Base-by-base conservation (phyloP, 805 yeast genomes). In the Candida oleophila region DNA sequence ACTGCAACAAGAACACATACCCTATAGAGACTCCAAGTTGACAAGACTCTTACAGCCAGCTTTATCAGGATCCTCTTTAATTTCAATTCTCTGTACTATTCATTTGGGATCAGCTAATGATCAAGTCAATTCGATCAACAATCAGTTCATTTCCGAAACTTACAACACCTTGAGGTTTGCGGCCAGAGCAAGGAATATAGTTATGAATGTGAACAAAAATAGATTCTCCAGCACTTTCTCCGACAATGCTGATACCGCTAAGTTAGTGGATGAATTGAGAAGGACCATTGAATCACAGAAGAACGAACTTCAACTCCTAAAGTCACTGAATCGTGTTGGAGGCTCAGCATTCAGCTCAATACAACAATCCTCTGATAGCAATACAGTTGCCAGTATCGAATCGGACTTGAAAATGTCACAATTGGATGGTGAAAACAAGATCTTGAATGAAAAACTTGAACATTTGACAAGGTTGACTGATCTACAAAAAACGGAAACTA, bases 11-110 rank as follows among this genome's bases (percentile, higher is more conserved):
- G 81, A 79, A 12, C 97, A 94, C 61, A 80, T 94, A 32, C 97
- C 97, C 0, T 92, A 89, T 66, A 74, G 99, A 61, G 98, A 92
- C 62, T 89, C 96, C 3, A 92, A 92, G 60, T 77, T 92, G 47
- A 92, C 99, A 0, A 73, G 99, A 48, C 69, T 92, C 28, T 68
- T 92, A 47, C 98, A 94, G 65, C 97, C 97, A 1, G 94, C 97
- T 0, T 72, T 92, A 33, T 85, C 94, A 25, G 98, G 98, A 1
- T 80, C 84, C 28, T 83, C 96, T 1, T 74, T 90, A 32, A 90
- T 92, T 14, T 81, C 89, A 43, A 85, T 94, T 3, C 74, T 92
- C 21, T 94, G 98, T 63, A 92, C 98, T 0, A 82, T 92, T 15
- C 91, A 88, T 56, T 67, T 87, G 38, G 81, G 86, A 2, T 57